Evolutionary conservation across 495 filamentous ascomycete species (phyloP).

Genomic region (Bathelium albidoporum): DNA sequence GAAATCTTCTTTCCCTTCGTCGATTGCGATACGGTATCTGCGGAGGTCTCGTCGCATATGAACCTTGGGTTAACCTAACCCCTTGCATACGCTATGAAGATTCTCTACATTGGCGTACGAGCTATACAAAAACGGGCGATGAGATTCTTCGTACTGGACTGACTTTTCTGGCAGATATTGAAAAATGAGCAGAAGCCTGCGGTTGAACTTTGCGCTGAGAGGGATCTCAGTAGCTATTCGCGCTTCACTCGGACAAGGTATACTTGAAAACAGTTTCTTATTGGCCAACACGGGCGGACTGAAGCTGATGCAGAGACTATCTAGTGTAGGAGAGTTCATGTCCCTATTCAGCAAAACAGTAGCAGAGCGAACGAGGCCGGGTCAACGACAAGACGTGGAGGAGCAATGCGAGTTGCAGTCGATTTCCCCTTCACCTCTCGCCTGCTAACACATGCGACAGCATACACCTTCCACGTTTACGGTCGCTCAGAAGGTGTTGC

Average conservation of each 20-base stretch:
- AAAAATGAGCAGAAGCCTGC: constrained; percentile 71
- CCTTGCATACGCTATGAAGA: constrained; percentile 56
- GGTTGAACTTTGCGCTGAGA: constrained; percentile 68
- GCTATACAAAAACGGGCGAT: constrained; percentile 9
- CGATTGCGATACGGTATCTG: too few species aligned
- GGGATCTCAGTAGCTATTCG: constrained; percentile 70
- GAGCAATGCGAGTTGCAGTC: constrained; percentile 53
- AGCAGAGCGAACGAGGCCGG: constrained; percentile 75
- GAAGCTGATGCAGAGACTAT: background rate
- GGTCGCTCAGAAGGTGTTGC: constrained; percentile 76
- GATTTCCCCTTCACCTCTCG: background rate
- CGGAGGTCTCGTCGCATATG: too few species aligned
- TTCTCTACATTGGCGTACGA: constrained; percentile 84
- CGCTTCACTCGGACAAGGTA: constrained; percentile 67
- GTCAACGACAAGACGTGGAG: constrained; percentile 82
- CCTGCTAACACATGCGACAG: constrained; percentile 25
- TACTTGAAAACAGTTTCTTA: background rate
- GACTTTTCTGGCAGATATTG: constrained; percentile 49
- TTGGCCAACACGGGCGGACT: too few species aligned
- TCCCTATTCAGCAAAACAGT: constrained; percentile 57
- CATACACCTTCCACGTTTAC: constrained; percentile 84
- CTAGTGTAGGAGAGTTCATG: constrained; percentile 55
- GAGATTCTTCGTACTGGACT: constrained; percentile 2
- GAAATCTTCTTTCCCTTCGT: too few species aligned
- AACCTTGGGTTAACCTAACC: too few species aligned